Conservation (phyloP, 208 protist genomes). For the Leishmania major region DNA sequence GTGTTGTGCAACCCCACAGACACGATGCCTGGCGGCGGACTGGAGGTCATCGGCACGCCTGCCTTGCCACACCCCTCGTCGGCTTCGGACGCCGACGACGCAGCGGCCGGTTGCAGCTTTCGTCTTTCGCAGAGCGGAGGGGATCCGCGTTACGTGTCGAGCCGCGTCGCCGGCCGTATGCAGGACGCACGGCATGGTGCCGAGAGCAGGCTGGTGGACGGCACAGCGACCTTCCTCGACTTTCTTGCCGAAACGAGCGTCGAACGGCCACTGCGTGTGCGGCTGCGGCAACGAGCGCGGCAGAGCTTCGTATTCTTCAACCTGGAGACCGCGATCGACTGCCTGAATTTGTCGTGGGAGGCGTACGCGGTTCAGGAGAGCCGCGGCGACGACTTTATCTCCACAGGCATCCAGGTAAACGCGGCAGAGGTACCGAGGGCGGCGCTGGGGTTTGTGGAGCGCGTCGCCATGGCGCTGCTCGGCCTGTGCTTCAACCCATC, state of each 20-base stretch:
- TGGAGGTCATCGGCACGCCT: neutral
- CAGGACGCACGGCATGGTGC: slow-evolving; percentile 25
- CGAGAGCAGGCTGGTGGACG: slow-evolving; percentile 32
- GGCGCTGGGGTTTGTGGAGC: slow-evolving; percentile 28
- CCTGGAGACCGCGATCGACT: slow-evolving; percentile 88
- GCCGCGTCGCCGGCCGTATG: slow-evolving; percentile 24
- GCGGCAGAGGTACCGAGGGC: slow-evolving; percentile 25
- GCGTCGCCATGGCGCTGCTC: slow-evolving; percentile 11
- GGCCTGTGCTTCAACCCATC: slow-evolving; percentile 29
- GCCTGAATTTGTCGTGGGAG: slow-evolving; percentile 86
- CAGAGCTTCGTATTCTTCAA: slow-evolving; percentile 84
- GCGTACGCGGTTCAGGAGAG: slow-evolving; percentile 54
- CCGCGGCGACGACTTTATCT: slow-evolving; percentile 32
- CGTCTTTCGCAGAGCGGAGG: neutral
- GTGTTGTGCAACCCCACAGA: neutral
- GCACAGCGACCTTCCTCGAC: slow-evolving; percentile 39
- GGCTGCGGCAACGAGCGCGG: slow-evolving; percentile 25
- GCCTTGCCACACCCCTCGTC: neutral
- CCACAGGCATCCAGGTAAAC: slow-evolving; percentile 36
- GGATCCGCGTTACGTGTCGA: slow-evolving; percentile 1
- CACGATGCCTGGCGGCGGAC: neutral
- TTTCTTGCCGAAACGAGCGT: slow-evolving; percentile 35
- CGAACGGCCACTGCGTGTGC: slow-evolving; percentile 28
- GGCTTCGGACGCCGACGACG: neutral
- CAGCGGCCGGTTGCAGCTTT: neutral